Evolutionary conservation across 176 grass and related monocot genomes (phyloP).

Genomic region (Carex scoparia): DNA sequence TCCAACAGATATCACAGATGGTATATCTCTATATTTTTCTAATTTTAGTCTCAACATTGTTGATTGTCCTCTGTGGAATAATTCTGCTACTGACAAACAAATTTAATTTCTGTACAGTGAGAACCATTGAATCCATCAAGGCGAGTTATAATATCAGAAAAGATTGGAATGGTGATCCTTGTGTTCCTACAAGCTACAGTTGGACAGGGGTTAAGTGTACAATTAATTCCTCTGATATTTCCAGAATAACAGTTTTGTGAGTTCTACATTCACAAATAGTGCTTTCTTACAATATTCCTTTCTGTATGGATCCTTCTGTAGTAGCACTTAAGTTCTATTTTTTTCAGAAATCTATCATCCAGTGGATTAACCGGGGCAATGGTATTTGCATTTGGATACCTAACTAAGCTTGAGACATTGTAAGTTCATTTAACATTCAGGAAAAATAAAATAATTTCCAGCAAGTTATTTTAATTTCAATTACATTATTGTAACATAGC

Average conservation of each 20-base stretch:
- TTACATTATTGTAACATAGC: not conserved
- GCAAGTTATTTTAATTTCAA: not conserved
- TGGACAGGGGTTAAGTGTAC: not conserved
- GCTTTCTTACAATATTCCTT: no score
- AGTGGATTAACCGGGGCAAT: slow-evolving; percentile 26
- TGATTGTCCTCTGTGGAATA: not conserved
- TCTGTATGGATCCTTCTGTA: no score
- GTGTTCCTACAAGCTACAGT: not conserved
- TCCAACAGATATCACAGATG: not conserved
- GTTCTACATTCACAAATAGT: not conserved
- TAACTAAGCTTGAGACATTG: slow-evolving; percentile 9
- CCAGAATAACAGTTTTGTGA: not conserved
- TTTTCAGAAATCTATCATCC: slow-evolving; percentile 34
- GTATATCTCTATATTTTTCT: not conserved
- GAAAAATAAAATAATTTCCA: not conserved
- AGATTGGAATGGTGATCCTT: slow-evolving; percentile 23
- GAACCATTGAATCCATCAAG: slow-evolving; percentile 15
- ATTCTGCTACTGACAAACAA: not conserved
- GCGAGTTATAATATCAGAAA: not conserved
- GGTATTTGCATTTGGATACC: slow-evolving; percentile 9
- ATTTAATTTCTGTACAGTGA: slow-evolving; percentile 15
- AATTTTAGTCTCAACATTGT: not conserved
- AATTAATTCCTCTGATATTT: not conserved
- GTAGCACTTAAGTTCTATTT: not conserved
- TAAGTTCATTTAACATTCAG: not conserved